phyloP scores from a whole-genome alignment of 78 protist genomes.

The Blattamonas nauphoetae region DNA sequence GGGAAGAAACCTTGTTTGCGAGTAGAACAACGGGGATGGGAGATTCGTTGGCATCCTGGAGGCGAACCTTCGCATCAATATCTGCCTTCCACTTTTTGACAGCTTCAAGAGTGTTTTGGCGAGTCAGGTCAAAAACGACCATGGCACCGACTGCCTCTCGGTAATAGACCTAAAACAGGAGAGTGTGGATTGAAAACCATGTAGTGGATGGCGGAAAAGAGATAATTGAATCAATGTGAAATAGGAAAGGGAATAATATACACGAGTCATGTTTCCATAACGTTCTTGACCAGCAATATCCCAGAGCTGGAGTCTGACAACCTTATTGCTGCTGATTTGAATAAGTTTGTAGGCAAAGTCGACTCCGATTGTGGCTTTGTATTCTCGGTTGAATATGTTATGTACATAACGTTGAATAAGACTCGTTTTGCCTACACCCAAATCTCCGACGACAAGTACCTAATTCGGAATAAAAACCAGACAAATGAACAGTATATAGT shows the following conservation, averaged over 20 bases:
- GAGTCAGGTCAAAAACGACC: slow-evolving; percentile 24
- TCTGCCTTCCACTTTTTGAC: slow-evolving; percentile 33
- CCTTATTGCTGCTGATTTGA: background rate
- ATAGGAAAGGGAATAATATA: background rate
- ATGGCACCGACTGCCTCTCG: slow-evolving; percentile 29
- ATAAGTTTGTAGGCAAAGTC: slow-evolving; percentile 27
- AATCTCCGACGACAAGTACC: slow-evolving; percentile 19
- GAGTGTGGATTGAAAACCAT: background rate
- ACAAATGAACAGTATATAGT: too few species aligned
- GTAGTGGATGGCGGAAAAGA: too few species aligned
- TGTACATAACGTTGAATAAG: slow-evolving; percentile 20
- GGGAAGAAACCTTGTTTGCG: slow-evolving; percentile 19
- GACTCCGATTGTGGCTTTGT: slow-evolving; percentile 29
- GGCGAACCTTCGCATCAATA: slow-evolving; percentile 15
- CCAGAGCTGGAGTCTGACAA: slow-evolving; percentile 23
- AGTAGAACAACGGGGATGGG: slow-evolving; percentile 28
- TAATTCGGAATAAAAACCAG: background rate
- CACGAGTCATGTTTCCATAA: slow-evolving; percentile 31
- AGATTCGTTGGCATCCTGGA: background rate
- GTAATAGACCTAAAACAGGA: slow-evolving; percentile 5
- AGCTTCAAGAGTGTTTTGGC: slow-evolving; percentile 14
- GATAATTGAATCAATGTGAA: too few species aligned
- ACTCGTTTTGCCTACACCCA: slow-evolving; percentile 23
- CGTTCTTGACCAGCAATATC: slow-evolving; percentile 38
- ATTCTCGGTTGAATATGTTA: slow-evolving; percentile 15